phyloP scores from a whole-genome alignment of 1,284 basidiomycete genomes.

The Thelephora terrestris region DNA sequence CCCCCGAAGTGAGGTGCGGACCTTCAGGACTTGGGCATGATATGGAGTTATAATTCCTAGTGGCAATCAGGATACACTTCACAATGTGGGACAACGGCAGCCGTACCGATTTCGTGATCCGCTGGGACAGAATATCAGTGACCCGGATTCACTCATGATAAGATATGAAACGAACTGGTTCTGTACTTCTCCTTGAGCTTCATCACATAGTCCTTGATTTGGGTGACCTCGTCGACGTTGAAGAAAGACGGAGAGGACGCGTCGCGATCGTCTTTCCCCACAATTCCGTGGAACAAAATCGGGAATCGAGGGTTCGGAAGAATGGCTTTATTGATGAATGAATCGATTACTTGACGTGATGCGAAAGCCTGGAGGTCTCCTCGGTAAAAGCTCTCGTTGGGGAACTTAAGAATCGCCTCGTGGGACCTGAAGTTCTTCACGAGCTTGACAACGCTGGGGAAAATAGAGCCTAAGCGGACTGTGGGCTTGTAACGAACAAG shows the following conservation, averaged over 20 bases:
- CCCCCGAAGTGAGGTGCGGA: conserved; percentile 21
- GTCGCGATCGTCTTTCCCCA: conserved; percentile 52
- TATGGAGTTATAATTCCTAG: conserved; percentile 55
- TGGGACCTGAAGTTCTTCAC: conserved; percentile 54
- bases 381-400: conserved; percentile 46
- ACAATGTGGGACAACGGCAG: too few species aligned
- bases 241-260: conserved; percentile 56
- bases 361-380: conserved; percentile 40
- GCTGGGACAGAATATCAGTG: conserved; percentile 10
- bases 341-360: conserved; percentile 18
- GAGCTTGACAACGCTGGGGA: conserved; percentile 45
- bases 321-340: conserved; percentile 12
- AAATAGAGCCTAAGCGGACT: neutral
- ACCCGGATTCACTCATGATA: neutral
- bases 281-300: conserved; percentile 46
- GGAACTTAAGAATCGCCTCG: conserved; percentile 40
- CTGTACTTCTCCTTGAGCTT: conserved; percentile 23
- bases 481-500: neutral
- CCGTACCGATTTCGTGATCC: conserved; percentile 29
- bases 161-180: conserved; percentile 27
- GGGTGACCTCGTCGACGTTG: conserved; percentile 45
- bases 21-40: conserved; percentile 46
- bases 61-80: too few species aligned
- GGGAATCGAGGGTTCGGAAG: conserved; percentile 42
- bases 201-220: conserved; percentile 41